A percentile compares a stretch with the other conserved stretches of the same genome.
Conservation (phyloP, 805 yeast genomes). For the Zygosaccharomyces bisporus region DNA sequence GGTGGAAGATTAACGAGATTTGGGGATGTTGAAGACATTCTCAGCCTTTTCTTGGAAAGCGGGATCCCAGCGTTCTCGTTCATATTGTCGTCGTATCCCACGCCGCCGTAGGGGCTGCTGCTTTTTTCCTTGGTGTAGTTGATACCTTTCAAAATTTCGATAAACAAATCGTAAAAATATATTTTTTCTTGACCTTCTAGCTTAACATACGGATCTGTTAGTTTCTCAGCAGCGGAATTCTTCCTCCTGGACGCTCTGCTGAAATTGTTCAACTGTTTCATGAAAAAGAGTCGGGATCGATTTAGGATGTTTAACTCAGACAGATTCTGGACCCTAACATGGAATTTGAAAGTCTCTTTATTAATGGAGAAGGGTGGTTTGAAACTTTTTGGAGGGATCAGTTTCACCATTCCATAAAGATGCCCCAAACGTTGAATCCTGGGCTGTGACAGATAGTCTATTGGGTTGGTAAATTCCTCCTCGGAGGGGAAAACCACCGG, state of each 20-base stretch:
- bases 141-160: slow-evolving; percentile 31
- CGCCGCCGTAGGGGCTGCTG: background rate
- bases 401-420: slow-evolving; percentile 69
- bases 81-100: background rate
- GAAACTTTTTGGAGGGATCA: slow-evolving; percentile 57
- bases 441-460: slow-evolving; percentile 55
- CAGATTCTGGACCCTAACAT: slow-evolving; percentile 63
- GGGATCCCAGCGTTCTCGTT: background rate
- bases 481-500: slow-evolving; percentile 58
- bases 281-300: slow-evolving; percentile 59
- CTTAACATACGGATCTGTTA: slow-evolving; percentile 13
- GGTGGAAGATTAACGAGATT: slow-evolving; percentile 6
- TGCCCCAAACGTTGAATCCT: slow-evolving; percentile 45
- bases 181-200: slow-evolving; percentile 17
- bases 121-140: slow-evolving; percentile 6
- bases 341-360: slow-evolving; percentile 52
- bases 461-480: slow-evolving; percentile 60
- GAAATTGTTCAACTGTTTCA: slow-evolving; percentile 57
- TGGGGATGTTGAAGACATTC: slow-evolving; percentile 12
- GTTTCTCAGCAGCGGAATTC: slow-evolving; percentile 8
- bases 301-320: slow-evolving; percentile 61
- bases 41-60: slow-evolving; percentile 10
- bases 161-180: slow-evolving; percentile 41
- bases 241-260: slow-evolving; percentile 30
- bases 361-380: slow-evolving; percentile 54